Evolutionary conservation across 2,329 filamentous ascomycete genomes (phyloP).

Genomic region (Fusarium sp.): DNA sequence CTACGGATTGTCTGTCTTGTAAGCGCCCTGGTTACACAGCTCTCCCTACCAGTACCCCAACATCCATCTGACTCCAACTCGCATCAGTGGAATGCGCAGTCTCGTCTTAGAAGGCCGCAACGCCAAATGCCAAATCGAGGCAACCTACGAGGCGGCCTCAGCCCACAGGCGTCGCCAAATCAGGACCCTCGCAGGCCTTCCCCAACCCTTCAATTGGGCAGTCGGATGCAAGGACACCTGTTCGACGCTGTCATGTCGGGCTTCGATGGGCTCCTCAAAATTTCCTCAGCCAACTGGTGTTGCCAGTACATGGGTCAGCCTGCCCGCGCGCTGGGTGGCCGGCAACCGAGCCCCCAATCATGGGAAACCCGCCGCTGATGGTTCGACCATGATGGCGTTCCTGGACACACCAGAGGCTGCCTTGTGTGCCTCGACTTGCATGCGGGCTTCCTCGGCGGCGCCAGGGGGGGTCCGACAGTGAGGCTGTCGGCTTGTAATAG

Average conservation of each 20-base stretch:
- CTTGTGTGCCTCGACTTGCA: conserved; percentile 23
- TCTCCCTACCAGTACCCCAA: background rate
- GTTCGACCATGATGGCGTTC: conserved; percentile 16
- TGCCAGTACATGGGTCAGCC: conserved; percentile 1
- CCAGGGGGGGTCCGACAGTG: conserved; percentile 26
- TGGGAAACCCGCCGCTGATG: background rate
- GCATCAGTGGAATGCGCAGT: background rate
- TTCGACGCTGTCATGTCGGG: conserved; percentile 25
- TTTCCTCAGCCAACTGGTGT: conserved; percentile 26
- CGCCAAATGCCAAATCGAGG: conserved; percentile 24
- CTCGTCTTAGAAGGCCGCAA: conserved; percentile 5
- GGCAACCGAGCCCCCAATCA: conserved; percentile 26
- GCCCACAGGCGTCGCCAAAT: conserved; percentile 30
- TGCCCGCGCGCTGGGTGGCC: background rate
- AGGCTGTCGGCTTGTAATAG: conserved; percentile 34
- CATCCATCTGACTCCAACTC: background rate
- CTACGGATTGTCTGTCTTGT: background rate
- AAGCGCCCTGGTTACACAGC: background rate
- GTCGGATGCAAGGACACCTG: conserved; percentile 36
- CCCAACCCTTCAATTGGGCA: conserved; percentile 34
- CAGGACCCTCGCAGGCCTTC: conserved; percentile 32
- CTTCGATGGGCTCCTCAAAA: conserved; percentile 16
- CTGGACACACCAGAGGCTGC: conserved; percentile 23
- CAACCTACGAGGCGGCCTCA: conserved; percentile 30
- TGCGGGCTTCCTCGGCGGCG: conserved; percentile 21